A percentile compares a stretch with the other conserved stretches of the same genome.
These are phyloP conservation scores for Xylariaceae sp. DNA, from an alignment of 2,329 filamentous ascomycete species.

Conservation along the genomic window DNA sequence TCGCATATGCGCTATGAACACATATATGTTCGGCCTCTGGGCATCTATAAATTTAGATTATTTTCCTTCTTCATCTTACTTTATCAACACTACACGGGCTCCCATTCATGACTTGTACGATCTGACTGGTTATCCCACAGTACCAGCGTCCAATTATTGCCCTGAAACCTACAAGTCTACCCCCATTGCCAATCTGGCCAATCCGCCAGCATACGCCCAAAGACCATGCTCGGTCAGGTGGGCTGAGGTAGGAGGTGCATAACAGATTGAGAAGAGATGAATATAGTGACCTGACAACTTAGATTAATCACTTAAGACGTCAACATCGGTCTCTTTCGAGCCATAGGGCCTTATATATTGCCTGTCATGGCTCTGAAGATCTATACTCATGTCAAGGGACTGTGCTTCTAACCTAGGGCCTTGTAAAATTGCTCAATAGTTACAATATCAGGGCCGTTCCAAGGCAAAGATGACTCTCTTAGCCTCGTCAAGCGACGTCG, in stretches of 20 bases:
- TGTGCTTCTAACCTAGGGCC: slow-evolving; percentile 7
- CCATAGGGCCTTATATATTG: slow-evolving; percentile 11
- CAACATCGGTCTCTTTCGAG: slow-evolving; percentile 8
- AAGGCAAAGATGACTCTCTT: slow-evolving; percentile 14
- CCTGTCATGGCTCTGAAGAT: slow-evolving; percentile 6
- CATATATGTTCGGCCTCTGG: too few relatives aligned
- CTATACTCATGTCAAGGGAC: slow-evolving; percentile 4
- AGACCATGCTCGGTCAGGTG: too few relatives aligned
- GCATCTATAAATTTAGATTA: too few relatives aligned
- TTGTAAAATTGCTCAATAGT: slow-evolving; percentile 3
- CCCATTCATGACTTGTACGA: too few relatives aligned
- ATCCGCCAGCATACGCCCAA: slow-evolving; percentile 4
- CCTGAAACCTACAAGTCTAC: background rate
- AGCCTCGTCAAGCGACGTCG: slow-evolving; percentile 15
- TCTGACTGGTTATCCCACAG: too few relatives aligned
- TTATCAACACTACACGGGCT: too few relatives aligned
- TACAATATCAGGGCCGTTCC: slow-evolving; percentile 10
- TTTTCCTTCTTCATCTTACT: too few relatives aligned
- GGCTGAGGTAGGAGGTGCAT: background rate
- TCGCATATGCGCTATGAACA: too few relatives aligned
- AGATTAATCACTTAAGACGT: slow-evolving; percentile 6
- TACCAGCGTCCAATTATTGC: too few relatives aligned
- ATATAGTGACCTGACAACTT: slow-evolving; percentile 1
- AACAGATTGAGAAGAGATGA: too few relatives aligned
- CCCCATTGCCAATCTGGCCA: slow-evolving; percentile 1